phyloP scores from a whole-genome alignment of 176 grass and related monocot genomes.

The Musa itinerans region DNA sequence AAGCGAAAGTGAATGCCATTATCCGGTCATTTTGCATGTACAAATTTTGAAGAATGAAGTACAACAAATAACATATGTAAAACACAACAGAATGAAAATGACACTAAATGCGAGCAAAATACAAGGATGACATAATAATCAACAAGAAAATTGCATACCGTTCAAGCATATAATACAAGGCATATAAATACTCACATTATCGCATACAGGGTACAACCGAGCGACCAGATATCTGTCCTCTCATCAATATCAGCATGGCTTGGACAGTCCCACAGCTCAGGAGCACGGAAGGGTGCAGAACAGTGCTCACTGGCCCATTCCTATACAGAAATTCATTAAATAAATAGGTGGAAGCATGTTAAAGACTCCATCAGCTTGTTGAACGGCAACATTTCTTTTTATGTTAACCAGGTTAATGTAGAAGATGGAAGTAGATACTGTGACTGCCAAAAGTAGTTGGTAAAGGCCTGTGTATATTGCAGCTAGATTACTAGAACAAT shows the following conservation, averaged over 20 bases:
- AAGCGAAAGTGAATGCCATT: no score
- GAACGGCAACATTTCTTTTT: background rate
- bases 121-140: slow-evolving; percentile 8
- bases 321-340: slow-evolving; percentile 32
- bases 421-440: background rate
- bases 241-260: slow-evolving; percentile 80
- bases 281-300: slow-evolving; percentile 86
- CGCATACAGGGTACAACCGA: slow-evolving; percentile 86
- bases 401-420: background rate
- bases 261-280: slow-evolving; percentile 93
- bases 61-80: background rate
- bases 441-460: background rate
- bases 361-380: background rate
- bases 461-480: background rate
- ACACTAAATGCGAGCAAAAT: background rate
- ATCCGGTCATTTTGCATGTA: no score
- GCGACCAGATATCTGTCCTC: slow-evolving; percentile 93
- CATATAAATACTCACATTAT: slow-evolving; percentile 62
- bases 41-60: background rate
- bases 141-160: background rate
- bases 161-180: background rate
- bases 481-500: background rate
- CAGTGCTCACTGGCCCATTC: slow-evolving; percentile 95
- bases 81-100: background rate
- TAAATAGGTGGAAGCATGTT: background rate